These are phyloP conservation scores for Candida khao-thaluensis DNA, from an alignment of 805 yeast species.

Conservation along the genomic window DNA sequence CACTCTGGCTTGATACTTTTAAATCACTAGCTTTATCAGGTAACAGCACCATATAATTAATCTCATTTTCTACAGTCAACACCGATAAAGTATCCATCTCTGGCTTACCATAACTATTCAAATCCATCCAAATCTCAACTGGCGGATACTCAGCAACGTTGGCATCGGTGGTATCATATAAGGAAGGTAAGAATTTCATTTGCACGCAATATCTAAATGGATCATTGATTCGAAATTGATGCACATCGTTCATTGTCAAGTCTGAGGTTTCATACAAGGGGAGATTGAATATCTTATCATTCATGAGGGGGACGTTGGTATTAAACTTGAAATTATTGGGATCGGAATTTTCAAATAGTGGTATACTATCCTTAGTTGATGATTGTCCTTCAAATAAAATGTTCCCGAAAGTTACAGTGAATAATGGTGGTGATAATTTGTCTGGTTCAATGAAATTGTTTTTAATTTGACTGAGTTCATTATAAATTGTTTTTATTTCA, in stretches of 20 bases:
- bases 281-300: slow-evolving; percentile 31
- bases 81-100: slow-evolving; percentile 40
- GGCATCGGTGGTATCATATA: slow-evolving; percentile 12
- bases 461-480: slow-evolving; percentile 8
- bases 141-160: slow-evolving; percentile 44
- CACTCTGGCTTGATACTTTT: slow-evolving; percentile 40
- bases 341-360: slow-evolving; percentile 7
- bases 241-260: slow-evolving; percentile 20
- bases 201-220: slow-evolving; percentile 42
- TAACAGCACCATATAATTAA: slow-evolving; percentile 39
- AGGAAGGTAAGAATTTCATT: slow-evolving; percentile 43
- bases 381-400: slow-evolving; percentile 28
- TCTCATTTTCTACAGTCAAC: slow-evolving; percentile 47
- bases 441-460: slow-evolving; percentile 16
- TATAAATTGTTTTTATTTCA: slow-evolving; percentile 23
- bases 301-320: slow-evolving; percentile 32
- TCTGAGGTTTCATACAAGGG: slow-evolving; percentile 23
- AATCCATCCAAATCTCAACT: slow-evolving; percentile 54
- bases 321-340: slow-evolving; percentile 24
- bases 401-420: slow-evolving; percentile 42
- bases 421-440: slow-evolving; percentile 22
- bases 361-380: slow-evolving; percentile 16
- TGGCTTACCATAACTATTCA: slow-evolving; percentile 34
- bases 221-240: slow-evolving; percentile 22
- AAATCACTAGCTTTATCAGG: slow-evolving; percentile 45